These are phyloP conservation scores for Evernia prunastri DNA, from an alignment of 495 filamentous ascomycete genomes.

Conservation along the genomic window DNA sequence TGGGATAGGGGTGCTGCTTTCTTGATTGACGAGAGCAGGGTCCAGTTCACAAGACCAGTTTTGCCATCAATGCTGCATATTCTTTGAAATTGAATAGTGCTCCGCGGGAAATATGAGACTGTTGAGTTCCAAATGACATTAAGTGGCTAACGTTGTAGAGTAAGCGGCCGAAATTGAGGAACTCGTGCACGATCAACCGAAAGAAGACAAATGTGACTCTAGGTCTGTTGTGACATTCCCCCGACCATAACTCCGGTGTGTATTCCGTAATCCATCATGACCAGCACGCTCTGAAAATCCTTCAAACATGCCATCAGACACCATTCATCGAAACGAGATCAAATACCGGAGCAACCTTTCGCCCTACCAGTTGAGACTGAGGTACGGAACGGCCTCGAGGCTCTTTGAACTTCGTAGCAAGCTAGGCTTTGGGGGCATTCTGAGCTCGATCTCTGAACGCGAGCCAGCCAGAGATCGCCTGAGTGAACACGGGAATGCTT, in stretches of 20 bases:
- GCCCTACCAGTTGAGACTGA: neutral
- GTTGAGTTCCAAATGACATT: neutral
- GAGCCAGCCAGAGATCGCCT: neutral
- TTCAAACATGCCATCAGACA: neutral
- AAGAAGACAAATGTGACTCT: neutral
- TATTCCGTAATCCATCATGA: neutral
- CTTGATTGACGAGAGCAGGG: neutral
- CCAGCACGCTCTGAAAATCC: neutral
- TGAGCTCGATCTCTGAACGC: conserved; percentile 8
- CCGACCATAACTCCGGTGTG: neutral
- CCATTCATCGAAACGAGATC: neutral
- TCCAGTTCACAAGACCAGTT: neutral
- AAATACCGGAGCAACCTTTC: neutral
- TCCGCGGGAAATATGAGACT: neutral
- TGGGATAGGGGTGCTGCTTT: neutral
- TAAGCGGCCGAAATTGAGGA: neutral
- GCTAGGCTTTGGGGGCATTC: conserved; percentile 3
- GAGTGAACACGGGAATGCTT: neutral
- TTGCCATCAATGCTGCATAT: neutral
- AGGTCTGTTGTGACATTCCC: neutral
- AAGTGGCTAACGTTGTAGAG: neutral
- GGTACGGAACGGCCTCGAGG: conserved; percentile 6
- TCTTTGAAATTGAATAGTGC: neutral
- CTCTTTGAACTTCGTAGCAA: neutral
- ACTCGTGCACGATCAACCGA: neutral